Base-by-base conservation (phyloP, 164 flowering plant species). In the Sextonia rubra region DNA sequence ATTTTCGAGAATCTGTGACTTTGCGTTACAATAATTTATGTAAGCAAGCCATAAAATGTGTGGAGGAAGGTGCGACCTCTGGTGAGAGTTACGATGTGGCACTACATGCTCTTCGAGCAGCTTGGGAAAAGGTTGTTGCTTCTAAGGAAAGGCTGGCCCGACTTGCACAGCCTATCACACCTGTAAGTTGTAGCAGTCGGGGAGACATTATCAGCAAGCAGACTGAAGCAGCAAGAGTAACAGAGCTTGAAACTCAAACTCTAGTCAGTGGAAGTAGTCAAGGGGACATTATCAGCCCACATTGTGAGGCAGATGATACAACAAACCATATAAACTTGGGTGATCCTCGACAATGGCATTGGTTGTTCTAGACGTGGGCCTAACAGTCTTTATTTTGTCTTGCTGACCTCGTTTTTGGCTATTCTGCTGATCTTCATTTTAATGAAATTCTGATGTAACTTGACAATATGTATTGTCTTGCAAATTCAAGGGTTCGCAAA, bases 11-110 rank as follows among this genome's bases (percentile, higher is more conserved):
- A 64, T 81, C 88, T 47, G 47, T 85, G 64, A 78, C 85, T 18
- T 63, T 73, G 64, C 83, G 93, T 25, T 93, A 85, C 77, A 90
- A 85, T 68, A 78, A 68, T 75, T 71, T 91, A 47, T 89, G 92
- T 61, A 86, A 84, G 37, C 91, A 93, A 81, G 97, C 91, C 47
- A 84, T 88, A 25, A 88, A 73, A 77, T 91, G 80, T 86, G 91
- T 90, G n/a, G 92, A 88, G 77, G 98, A 91, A 80, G 98, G 93
- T 61, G 86, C 95, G 37, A 63, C 78, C 27, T 84, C 86, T 69
- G 67, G 77, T 2, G 91, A 90, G 81, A 86, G 85, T 18, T 90
- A 88, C 63, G 84, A 84, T 77, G 86, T 82, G 58, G 95, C 92
- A 72, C 65, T 86, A 48, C 70, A 73, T 77, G 83, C 82, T 70